Base-by-base conservation (phyloP, 2,329 filamentous ascomycete species). In the Remersonia thermophila region DNA sequence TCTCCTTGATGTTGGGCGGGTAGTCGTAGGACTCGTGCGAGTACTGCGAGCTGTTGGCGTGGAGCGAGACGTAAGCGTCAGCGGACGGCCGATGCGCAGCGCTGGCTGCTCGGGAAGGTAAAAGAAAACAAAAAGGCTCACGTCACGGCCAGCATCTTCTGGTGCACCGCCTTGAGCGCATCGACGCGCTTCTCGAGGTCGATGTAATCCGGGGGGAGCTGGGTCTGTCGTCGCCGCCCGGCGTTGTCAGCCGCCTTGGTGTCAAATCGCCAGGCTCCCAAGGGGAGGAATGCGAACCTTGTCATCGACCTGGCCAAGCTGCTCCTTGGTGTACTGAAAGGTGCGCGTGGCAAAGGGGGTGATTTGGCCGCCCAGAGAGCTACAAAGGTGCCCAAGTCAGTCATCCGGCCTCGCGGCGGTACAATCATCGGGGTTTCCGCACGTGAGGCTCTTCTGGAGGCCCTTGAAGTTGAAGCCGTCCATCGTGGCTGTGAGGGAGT, bases 101-200 rank as follows among this genome's bases (percentile, higher is more conserved):
- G n/a, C n/a, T n/a, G n/a, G n/a, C n/a, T n/a, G n/a, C n/a, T n/a
- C n/a, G n/a, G n/a, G n/a, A n/a, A n/a, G n/a, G n/a, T n/a, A n/a
- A n/a, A n/a, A n/a, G n/a, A n/a, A n/a, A n/a, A 23, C 8, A 6
- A 30, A 11, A 4, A 14, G 37, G 74, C 82, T 64, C 68, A 93
- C 83, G 91, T 98, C 57, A 96, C 91, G 50, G 85, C 77, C 45
- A 98, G 77, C 70, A 98, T 83, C 69, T 93, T 94, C 66, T 93
- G 85, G 63, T 98, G 91, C 41, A 93, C 91, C 56, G 83, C 78
- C 71, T 94, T 96, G 57, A 98, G 69, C 41, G 91, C 91, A 75
- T 98, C 91, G 54, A 96, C 86, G 48, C 89, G 80, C 74, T 95
- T 95, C 75, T 98, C 91, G 44, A 98, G 81, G 62, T 96, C 87